Evolutionary conservation across 1,284 basidiomycete species (phyloP), one percentile per base, ranked within the genome.

Genomic region (Leccinum angustisporum): DNA sequence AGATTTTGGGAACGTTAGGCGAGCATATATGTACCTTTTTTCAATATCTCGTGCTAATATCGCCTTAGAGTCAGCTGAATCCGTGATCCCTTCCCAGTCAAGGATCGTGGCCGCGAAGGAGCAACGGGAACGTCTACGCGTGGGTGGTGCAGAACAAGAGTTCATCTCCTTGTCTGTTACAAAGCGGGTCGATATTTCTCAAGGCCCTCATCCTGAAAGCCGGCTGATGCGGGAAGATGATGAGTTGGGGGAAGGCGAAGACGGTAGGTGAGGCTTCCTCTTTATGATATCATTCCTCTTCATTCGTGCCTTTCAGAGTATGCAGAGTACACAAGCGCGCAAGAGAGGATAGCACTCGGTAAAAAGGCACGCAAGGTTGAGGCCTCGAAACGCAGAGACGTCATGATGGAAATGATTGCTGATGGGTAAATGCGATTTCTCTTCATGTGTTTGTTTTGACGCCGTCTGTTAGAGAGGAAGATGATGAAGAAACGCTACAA

Each of bases 181-280:
- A 10, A 83, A 83, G 68, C 75, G 81, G 65, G 69, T 76, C 53
- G 83, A 86, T 31, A 76, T 77, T 33, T 72, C 81, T 16, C 79
- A 84, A 67, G 92, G 92, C 0, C 92, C 93, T n/a, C 93, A 95
- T 81, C 94, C 93, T 10, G 92, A 93, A 68, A 95, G 92, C 69
- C 83, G 95, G 16, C 77, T 98, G 16, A 79, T 95, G 76, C 78
- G 95, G 58, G 96, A 98, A 75, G 95, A 97, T 51, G 95, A 98
- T 73, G 94, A 97, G 68, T 75, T 93, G 2, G 95, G 94, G 1
- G 94, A 97, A 68, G 95, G 91, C 0, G 95, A 97, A 60, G 95
- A 97, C 69, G 94, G 93, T 94, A 66, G 62, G 85, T 72, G 55
- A 56, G n/a, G 55, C 58, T 51, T 63, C n/a, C 21, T 18, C 34